phyloP scores from a whole-genome alignment of 1,284 basidiomycete genomes.

The Tilletia horrida region DNA sequence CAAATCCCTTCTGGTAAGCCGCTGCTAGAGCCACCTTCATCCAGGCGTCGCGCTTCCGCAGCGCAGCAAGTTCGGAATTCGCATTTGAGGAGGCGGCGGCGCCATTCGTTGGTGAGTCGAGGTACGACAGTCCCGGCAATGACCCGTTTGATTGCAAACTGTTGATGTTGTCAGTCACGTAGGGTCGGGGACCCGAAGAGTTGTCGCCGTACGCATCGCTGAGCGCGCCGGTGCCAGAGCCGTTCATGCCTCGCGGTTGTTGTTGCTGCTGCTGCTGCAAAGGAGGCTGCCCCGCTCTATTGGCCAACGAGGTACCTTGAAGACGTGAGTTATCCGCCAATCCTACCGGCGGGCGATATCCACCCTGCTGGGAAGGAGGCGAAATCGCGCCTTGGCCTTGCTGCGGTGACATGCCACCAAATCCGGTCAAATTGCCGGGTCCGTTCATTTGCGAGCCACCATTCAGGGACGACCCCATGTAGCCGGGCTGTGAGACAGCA shows the following conservation, averaged over 20 bases:
- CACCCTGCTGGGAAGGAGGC: too few species aligned
- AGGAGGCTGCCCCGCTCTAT: too few species aligned
- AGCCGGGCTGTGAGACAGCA: neutral
- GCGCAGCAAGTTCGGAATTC: slow-evolving; percentile 67
- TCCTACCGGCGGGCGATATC: too few species aligned
- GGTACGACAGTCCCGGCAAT: too few species aligned
- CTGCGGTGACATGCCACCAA: neutral
- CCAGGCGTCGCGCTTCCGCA: slow-evolving; percentile 77
- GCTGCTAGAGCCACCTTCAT: slow-evolving; percentile 76
- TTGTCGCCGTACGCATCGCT: neutral
- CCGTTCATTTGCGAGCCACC: neutral
- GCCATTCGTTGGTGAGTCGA: neutral
- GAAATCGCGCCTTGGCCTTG: neutral
- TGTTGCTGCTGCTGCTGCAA: neutral
- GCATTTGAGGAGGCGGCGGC: neutral
- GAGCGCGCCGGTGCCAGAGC: neutral
- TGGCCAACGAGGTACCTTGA: too few species aligned
- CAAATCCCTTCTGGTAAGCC: slow-evolving; percentile 77
- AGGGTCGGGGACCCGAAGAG: neutral
- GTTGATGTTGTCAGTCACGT: neutral
- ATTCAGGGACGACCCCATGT: neutral
- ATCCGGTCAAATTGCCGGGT: too few species aligned
- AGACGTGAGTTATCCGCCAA: too few species aligned
- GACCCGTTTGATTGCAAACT: too few species aligned
- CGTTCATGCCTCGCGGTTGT: slow-evolving; percentile 27